Conservation (phyloP, 2,329 filamentous ascomycete species). For the Tolypocladium sp. region DNA sequence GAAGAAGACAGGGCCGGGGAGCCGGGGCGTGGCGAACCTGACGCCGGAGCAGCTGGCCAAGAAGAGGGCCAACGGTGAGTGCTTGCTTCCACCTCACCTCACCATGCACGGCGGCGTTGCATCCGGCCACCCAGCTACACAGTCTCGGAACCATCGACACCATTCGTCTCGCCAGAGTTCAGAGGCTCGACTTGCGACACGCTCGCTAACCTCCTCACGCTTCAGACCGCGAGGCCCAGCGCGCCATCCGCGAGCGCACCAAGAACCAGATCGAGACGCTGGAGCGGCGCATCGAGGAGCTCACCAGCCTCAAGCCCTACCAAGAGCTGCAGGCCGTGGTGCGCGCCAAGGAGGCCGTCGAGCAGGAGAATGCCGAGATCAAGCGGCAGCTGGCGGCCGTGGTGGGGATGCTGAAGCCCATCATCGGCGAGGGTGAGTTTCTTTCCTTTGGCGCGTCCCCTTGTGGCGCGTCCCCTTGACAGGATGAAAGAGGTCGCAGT, state of each 20-base stretch:
- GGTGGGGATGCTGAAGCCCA: conserved; percentile 53
- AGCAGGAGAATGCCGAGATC: conserved; percentile 74
- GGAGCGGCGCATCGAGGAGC: conserved; percentile 62
- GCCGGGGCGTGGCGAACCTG: conserved; percentile 49
- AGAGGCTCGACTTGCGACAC: too few relatives aligned
- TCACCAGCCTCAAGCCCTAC: conserved; percentile 73
- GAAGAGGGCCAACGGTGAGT: conserved; percentile 48
- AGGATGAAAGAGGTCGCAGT: too few relatives aligned
- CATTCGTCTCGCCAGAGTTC: too few relatives aligned
- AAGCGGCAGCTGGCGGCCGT: conserved; percentile 58
- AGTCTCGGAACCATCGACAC: too few relatives aligned
- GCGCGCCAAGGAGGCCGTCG: conserved; percentile 65
- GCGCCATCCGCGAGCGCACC: conserved; percentile 75
- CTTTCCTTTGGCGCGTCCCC: not conserved
- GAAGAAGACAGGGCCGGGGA: conserved; percentile 34
- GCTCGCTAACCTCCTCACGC: not conserved
- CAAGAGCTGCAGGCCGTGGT: conserved; percentile 72
- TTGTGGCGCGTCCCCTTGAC: not conserved
- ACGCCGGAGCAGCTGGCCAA: conserved; percentile 68
- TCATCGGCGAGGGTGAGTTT: conserved; percentile 29
- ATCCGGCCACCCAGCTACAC: too few relatives aligned
- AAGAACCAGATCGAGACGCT: conserved; percentile 70
- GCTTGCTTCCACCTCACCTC: not conserved
- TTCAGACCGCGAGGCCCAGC: conserved; percentile 79
- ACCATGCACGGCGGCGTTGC: not conserved